Evolutionary conservation across 306 rosid species (phyloP).

Genomic region (Glycine tomentella): DNA sequence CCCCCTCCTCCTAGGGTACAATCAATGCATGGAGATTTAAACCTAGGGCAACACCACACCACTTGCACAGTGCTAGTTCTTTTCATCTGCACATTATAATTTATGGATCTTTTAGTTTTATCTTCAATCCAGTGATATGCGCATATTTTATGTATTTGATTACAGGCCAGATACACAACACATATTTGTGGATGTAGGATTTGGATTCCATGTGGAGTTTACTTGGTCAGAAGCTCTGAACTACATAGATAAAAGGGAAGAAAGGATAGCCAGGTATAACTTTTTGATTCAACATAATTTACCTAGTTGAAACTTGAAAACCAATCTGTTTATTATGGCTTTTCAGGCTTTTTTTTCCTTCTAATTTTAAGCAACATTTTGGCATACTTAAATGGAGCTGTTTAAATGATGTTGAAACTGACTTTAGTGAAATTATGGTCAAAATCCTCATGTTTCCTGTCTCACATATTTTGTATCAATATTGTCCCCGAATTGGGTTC

Average conservation of each 20-base stretch:
- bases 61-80: slow-evolving; percentile 6
- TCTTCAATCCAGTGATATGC: slow-evolving; percentile 22
- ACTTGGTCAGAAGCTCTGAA: slow-evolving; percentile 92
- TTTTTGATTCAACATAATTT: slow-evolving; percentile 31
- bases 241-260: slow-evolving; percentile 75
- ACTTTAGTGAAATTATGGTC: slow-evolving; percentile 12
- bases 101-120: slow-evolving; percentile 4
- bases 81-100: slow-evolving; percentile 24
- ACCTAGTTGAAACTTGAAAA: slow-evolving; percentile 6
- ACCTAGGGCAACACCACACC: background rate
- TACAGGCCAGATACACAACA: slow-evolving; percentile 76
- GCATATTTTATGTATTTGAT: slow-evolving; percentile 11
- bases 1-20: background rate
- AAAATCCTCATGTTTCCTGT: slow-evolving; percentile 35
- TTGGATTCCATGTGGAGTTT: slow-evolving; percentile 96
- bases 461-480: slow-evolving; percentile 4
- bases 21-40: background rate
- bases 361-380: slow-evolving; percentile 14
- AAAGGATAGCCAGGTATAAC: slow-evolving; percentile 69
- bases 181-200: slow-evolving; percentile 89
- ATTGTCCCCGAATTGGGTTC: background rate
- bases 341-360: background rate
- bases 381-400: slow-evolving; percentile 6
- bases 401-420: slow-evolving; percentile 35
- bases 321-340: slow-evolving; percentile 14